phyloP scores from a whole-genome alignment of 768 basidiomycete genomes.

The Hemileccinum impolitum region DNA sequence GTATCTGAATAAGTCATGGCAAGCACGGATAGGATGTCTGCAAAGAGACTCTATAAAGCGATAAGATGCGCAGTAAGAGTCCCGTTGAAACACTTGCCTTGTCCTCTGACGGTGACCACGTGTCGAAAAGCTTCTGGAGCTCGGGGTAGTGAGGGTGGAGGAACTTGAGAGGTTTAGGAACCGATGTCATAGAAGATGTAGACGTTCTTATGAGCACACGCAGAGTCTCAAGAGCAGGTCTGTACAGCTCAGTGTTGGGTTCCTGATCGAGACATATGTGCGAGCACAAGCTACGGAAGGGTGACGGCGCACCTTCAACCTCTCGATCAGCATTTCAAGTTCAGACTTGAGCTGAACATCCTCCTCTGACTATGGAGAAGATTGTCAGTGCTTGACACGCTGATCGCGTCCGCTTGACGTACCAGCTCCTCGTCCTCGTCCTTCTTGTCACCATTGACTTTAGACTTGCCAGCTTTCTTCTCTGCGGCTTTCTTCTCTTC shows the following conservation, averaged over 20 bases:
- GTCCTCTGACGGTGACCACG: conserved; percentile 75
- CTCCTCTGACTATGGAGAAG: conserved; percentile 75
- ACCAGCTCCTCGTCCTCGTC: conserved; percentile 75
- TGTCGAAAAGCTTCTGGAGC: conserved; percentile 78
- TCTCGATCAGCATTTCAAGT: conserved; percentile 94
- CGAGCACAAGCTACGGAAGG: conserved; percentile 1
- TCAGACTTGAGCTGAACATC: conserved; percentile 91
- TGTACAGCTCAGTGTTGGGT: conserved; percentile 78
- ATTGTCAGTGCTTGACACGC: conserved; percentile 7
- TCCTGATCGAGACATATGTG: conserved; percentile 54
- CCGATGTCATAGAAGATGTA: conserved; percentile 98
- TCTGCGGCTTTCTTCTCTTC: conserved; percentile 40
- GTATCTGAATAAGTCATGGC: conserved; percentile 99
- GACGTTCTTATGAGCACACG: conserved; percentile 93
- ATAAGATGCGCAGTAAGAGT: background rate
- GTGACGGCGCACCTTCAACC: conserved; percentile 67
- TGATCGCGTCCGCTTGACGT: conserved; percentile 33
- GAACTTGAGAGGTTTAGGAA: conserved; percentile 98
- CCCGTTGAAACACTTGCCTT: conserved; percentile 36
- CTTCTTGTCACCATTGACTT: conserved; percentile 49
- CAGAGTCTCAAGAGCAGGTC: conserved; percentile 89
- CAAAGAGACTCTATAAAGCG: conserved; percentile 74
- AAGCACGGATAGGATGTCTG: conserved; percentile 95
- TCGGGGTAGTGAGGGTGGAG: conserved; percentile 90
- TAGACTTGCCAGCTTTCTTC: conserved; percentile 57